Conservation (phyloP, 108 stramenopile species). For the Skeletonema potamos region DNA sequence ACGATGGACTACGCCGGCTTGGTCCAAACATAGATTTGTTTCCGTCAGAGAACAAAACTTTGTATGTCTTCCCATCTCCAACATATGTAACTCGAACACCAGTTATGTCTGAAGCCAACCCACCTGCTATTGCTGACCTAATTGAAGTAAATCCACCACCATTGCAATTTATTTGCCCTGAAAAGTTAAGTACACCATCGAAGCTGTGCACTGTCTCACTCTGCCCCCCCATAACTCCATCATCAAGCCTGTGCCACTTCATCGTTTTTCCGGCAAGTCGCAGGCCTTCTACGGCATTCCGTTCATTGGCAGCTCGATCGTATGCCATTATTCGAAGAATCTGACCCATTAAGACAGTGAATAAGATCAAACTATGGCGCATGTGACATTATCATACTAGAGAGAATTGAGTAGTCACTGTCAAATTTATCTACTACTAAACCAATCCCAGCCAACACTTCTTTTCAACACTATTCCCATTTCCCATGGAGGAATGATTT, state of each 20-base stretch:
- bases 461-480: too few species aligned
- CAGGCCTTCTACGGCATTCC: conserved; percentile 48
- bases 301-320: conserved; percentile 57
- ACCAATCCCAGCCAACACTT: too few species aligned
- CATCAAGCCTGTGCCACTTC: conserved; percentile 66
- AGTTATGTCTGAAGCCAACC: conserved; percentile 32
- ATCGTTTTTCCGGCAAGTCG: conserved; percentile 36
- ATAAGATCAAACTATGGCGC: neutral
- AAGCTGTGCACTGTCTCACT: conserved; percentile 44
- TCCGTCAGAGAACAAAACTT: conserved; percentile 63
- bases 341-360: conserved; percentile 51
- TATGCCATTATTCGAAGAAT: conserved; percentile 52
- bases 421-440: too few species aligned
- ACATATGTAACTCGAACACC: conserved; percentile 38
- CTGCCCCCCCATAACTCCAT: conserved; percentile 81
- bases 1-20: conserved; percentile 49
- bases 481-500: too few species aligned
- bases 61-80: conserved; percentile 81
- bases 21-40: conserved; percentile 50
- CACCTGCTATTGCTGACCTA: conserved; percentile 43
- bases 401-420: too few species aligned
- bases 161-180: conserved; percentile 70
- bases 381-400: too few species aligned
- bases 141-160: conserved; percentile 78
- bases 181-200: conserved; percentile 48